Evolutionary conservation across 768 basidiomycete genomes (phyloP).

Genomic region (Trametes cubensis): DNA sequence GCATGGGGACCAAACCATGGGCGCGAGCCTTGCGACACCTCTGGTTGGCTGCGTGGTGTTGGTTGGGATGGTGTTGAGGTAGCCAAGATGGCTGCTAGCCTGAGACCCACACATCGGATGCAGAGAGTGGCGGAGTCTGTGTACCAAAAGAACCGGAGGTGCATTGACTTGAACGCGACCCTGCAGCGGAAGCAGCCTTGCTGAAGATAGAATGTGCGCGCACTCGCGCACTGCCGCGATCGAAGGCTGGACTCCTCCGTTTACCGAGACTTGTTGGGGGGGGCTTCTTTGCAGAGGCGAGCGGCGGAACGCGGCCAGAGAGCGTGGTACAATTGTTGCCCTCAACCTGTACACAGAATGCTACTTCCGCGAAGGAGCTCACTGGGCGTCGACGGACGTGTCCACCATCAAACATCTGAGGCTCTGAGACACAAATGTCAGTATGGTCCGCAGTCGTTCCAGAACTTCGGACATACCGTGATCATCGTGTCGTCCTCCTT

Average conservation of each 20-base stretch:
- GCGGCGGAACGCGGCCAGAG: no score
- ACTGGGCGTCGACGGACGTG: conserved; percentile 73
- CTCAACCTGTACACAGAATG: conserved; percentile 68
- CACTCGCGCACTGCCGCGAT: conserved; percentile 51
- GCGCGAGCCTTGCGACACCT: conserved; percentile 49
- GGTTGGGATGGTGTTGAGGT: conserved; percentile 57
- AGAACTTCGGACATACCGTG: conserved; percentile 47
- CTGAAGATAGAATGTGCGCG: conserved; percentile 68
- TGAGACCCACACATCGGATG: conserved; percentile 75
- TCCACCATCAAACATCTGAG: conserved; percentile 78
- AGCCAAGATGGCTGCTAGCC: conserved; percentile 74
- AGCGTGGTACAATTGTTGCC: conserved; percentile 59
- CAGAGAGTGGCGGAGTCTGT: conserved; percentile 72
- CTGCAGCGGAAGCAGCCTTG: conserved; percentile 51
- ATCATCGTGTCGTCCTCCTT: no score
- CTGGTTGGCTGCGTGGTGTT: conserved; percentile 53
- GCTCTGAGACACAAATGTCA: background rate
- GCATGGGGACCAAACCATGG: conserved; percentile 68
- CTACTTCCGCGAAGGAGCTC: conserved; percentile 65
- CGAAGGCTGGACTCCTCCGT: conserved; percentile 64
- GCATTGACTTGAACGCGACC: conserved; percentile 70
- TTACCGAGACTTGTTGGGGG: conserved; percentile 48
- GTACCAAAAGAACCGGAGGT: conserved; percentile 62
- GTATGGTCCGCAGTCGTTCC: no score
- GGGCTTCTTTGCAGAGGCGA: conserved; percentile 42